A percentile compares a stretch with the other conserved stretches of the same genome.
These are phyloP conservation scores for Gryganskiella cystojenkinii DNA, from an alignment of 192 early-diverging fungal species.

Conservation along the genomic window DNA sequence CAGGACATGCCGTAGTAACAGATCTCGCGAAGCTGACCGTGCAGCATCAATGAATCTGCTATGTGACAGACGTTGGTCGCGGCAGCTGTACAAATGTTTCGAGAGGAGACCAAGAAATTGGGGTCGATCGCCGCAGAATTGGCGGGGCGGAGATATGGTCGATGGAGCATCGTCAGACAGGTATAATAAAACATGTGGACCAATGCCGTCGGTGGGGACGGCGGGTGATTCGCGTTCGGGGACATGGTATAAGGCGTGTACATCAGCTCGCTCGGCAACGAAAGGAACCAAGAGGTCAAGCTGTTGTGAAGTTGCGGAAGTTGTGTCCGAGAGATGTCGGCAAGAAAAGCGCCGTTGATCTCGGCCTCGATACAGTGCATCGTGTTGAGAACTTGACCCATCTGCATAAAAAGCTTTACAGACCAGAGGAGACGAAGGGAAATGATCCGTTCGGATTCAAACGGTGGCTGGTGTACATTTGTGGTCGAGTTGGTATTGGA, in stretches of 20 bases:
- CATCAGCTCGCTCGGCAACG: constrained; percentile 54
- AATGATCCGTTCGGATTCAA: constrained; percentile 5
- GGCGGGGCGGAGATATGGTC: constrained; percentile 49
- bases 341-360: constrained; percentile 14
- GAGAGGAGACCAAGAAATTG: constrained; percentile 19
- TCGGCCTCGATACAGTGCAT: constrained; percentile 22
- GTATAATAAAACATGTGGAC: constrained; percentile 62
- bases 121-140: constrained; percentile 12
- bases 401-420: constrained; percentile 8
- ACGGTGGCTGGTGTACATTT: background rate
- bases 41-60: constrained; percentile 21
- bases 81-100: constrained; percentile 32
- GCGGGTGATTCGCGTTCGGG: constrained; percentile 25
- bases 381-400: constrained; percentile 11
- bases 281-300: constrained; percentile 49
- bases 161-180: constrained; percentile 57
- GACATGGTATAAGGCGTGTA: constrained; percentile 44
- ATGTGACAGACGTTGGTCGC: constrained; percentile 32
- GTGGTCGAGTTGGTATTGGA: too few relatives aligned
- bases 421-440: constrained; percentile 2
- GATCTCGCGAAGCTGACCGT: constrained; percentile 9
- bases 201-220: constrained; percentile 13
- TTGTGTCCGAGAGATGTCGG: constrained; percentile 12
- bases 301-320: constrained; percentile 13
- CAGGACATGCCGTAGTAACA: constrained; percentile 19